Evolutionary conservation across 768 basidiomycete genomes (phyloP).

Genomic region (Amanita phalloides): DNA sequence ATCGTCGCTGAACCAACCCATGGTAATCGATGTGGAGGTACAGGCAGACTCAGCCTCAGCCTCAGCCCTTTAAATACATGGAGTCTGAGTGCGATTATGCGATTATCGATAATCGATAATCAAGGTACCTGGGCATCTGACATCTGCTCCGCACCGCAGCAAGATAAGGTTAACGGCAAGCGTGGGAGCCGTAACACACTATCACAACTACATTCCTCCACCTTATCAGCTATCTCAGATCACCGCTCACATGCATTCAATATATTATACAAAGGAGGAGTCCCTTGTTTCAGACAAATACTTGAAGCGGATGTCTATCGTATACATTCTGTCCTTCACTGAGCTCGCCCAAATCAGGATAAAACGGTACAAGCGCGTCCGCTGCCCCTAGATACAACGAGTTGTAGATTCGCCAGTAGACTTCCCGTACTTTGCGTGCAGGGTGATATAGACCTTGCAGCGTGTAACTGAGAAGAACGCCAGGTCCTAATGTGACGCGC

Average conservation of each 20-base stretch:
- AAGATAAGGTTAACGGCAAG: too few relatives aligned
- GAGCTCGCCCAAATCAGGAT: conserved; percentile 82
- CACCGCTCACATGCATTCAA: too few relatives aligned
- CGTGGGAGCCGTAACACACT: too few relatives aligned
- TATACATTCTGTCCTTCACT: conserved; percentile 88
- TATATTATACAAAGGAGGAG: neutral
- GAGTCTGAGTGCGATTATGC: too few relatives aligned
- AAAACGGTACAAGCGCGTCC: conserved; percentile 92
- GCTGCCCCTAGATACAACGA: conserved; percentile 83
- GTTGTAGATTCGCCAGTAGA: conserved; percentile 97
- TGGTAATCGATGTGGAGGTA: conserved; percentile 7
- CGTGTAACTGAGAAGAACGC: conserved; percentile 84
- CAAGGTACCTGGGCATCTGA: too few relatives aligned
- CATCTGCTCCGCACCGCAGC: too few relatives aligned
- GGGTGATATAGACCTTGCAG: conserved; percentile 97
- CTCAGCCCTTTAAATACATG: too few relatives aligned
- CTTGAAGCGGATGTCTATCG: conserved; percentile 75
- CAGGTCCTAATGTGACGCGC: conserved; percentile 92
- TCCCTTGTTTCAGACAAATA: conserved; percentile 47
- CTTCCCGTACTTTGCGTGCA: conserved; percentile 92
- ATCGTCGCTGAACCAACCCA: conserved; percentile 35
- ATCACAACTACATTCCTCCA: too few relatives aligned
- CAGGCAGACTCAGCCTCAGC: too few relatives aligned
- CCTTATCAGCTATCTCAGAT: too few relatives aligned
- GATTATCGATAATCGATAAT: too few relatives aligned